Evolutionary conservation across 2,329 filamentous ascomycete species (phyloP), one percentile per base, ranked within the genome.

Genomic region (Beauveria brongniartii): DNA sequence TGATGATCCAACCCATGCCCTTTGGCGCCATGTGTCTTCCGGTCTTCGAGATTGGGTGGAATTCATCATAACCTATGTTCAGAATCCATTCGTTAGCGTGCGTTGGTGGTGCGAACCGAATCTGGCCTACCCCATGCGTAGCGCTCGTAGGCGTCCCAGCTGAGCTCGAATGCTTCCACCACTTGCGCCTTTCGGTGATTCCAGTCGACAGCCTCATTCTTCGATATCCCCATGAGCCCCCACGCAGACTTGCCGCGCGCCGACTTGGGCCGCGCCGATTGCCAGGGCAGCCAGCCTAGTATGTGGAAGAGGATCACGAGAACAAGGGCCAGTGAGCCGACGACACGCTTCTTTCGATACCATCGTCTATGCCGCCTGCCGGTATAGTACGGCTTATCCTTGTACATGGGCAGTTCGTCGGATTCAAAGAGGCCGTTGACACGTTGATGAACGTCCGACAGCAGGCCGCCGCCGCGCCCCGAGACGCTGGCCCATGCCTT

Each of bases 1-100:
- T 88, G 64, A 99, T 97, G 69, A 97, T 97, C 94, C 95, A 99
- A 34, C 94, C 94, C 75, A 99, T 82, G 28, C 93, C 94, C 64
- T 91, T 86, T 3, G 88, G 82, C 7, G 91, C 87, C 93, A 99
- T 97, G 68, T 94, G 86, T 56, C 80, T 81, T 55, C 91, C 90
- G 20, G 77, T 85, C 72, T 94, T 94, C 6, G 89, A 86, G 30
- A 93, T 76, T 1, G 94, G 94, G 67, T 91, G 86, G 72, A 90
- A 99, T 73, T 94, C 88, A 72, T 99, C 94, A 68, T 87, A 87
- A 40, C 91, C 86, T 89, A 40, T 9, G 10, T 41, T 14, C 20
- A n/a, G 22, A 43, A 52, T 43, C 12, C 14, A 8, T 6, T 28
- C 1, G 47, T 56, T 28, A 59, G 52, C 55, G 24, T 18, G 34